Evolutionary conservation across 768 basidiomycete genomes (phyloP).

Genomic region (Gymnopilus junonius): DNA sequence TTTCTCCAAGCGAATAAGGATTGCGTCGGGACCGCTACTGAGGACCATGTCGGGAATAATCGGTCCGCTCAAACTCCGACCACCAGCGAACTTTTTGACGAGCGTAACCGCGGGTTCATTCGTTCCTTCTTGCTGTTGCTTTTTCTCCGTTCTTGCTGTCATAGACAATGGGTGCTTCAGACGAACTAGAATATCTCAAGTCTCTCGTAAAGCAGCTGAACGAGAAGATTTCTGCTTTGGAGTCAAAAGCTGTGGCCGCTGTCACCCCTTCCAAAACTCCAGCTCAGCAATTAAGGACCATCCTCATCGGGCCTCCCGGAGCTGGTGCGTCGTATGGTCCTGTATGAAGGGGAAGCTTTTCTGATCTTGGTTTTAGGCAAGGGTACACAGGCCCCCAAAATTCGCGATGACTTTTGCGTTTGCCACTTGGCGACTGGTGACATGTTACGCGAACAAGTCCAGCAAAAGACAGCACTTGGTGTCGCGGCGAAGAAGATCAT

Average conservation of each 20-base stretch:
- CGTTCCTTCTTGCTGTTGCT: slow-evolving; percentile 10
- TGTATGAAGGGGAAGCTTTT: not conserved
- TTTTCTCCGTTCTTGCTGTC: slow-evolving; percentile 17
- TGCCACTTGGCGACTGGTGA: slow-evolving; percentile 99
- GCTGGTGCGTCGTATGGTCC: slow-evolving; percentile 66
- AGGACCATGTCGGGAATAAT: slow-evolving; percentile 12
- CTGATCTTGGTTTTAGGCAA: slow-evolving; percentile 64
- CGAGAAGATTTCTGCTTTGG: slow-evolving; percentile 83
- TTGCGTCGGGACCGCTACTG: not conserved
- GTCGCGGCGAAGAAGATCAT: slow-evolving; percentile 96
- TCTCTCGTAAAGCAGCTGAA: slow-evolving; percentile 87
- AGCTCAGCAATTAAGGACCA: slow-evolving; percentile 82
- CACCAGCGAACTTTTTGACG: slow-evolving; percentile 26
- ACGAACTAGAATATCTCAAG: slow-evolving; percentile 96
- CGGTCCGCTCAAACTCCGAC: slow-evolving; percentile 35
- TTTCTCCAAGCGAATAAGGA: not conserved
- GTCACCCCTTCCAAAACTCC: slow-evolving; percentile 52
- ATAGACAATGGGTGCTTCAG: slow-evolving; percentile 60
- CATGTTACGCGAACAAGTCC: slow-evolving; percentile 95
- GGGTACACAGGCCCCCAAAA: slow-evolving; percentile 96
- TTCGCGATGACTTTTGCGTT: slow-evolving; percentile 91
- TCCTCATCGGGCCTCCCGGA: slow-evolving; percentile 95
- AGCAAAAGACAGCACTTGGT: slow-evolving; percentile 85
- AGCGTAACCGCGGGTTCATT: slow-evolving; percentile 13
- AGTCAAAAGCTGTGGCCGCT: slow-evolving; percentile 57